A percentile compares a stretch with the other conserved stretches of the same genome.
phyloP scores from a whole-genome alignment of 108 stramenopile species.

The Pseudonitzschia multistriata region DNA sequence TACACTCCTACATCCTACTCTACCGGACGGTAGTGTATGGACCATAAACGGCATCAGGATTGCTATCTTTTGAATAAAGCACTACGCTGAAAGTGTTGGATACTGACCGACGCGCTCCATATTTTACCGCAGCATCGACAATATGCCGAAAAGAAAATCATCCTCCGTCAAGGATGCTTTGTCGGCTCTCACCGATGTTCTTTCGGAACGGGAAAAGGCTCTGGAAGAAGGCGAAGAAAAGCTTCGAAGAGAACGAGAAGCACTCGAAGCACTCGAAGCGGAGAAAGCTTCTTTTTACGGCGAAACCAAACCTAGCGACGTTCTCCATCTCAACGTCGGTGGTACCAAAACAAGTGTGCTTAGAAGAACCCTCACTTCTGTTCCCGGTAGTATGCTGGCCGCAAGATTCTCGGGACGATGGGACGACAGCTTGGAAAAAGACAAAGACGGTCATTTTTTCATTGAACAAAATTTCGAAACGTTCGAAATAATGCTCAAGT shows the following conservation, averaged over 20 bases:
- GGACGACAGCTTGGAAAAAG: constrained; percentile 60
- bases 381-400: constrained; percentile 60
- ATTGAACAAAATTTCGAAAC: constrained; percentile 52
- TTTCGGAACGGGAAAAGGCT: background rate
- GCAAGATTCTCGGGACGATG: constrained; percentile 59
- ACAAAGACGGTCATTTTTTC: constrained; percentile 60
- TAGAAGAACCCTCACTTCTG: constrained; percentile 51
- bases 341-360: constrained; percentile 52
- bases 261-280: background rate
- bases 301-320: constrained; percentile 25
- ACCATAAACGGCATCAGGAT: no score
- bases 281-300: background rate
- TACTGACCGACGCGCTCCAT: no score
- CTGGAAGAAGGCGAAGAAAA: background rate
- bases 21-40: no score
- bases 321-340: constrained; percentile 60
- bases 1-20: no score
- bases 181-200: background rate
- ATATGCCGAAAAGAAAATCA: no score
- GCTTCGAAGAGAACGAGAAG: background rate
- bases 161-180: background rate
- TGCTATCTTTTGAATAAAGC: no score
- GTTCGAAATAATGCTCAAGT: constrained; percentile 49
- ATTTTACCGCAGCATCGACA: no score
- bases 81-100: no score